Evolutionary conservation across 768 basidiomycete genomes (phyloP).

Genomic region (Pisolithus sp.): DNA sequence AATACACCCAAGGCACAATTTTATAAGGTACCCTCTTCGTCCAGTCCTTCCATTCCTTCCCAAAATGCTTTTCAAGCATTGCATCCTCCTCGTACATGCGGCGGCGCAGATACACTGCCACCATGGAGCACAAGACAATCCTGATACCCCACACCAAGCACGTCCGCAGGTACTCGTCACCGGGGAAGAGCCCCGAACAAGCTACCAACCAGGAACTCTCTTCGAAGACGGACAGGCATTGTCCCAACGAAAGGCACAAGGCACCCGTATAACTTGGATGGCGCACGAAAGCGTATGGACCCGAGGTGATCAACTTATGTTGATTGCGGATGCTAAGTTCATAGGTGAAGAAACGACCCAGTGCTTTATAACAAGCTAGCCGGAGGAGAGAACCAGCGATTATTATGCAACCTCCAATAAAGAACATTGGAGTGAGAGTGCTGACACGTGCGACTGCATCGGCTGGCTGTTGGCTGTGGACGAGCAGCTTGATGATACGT

Average conservation of each 20-base stretch:
- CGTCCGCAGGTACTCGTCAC: not conserved
- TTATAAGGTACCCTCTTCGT: conserved; percentile 15
- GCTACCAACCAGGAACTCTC: conserved; percentile 2
- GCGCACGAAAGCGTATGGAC: conserved; percentile 22
- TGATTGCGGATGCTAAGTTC: conserved; percentile 16
- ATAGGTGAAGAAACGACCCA: conserved; percentile 23
- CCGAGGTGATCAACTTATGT: conserved; percentile 20
- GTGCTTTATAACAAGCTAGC: conserved; percentile 10
- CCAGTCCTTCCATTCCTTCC: conserved; percentile 22
- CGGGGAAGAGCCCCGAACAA: conserved; percentile 1
- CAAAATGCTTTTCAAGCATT: conserved; percentile 23
- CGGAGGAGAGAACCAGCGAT: conserved; percentile 12
- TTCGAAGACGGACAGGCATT: conserved; percentile 4
- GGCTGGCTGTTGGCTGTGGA: not conserved
- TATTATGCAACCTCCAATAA: conserved; percentile 4
- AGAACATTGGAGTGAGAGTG: conserved; percentile 6
- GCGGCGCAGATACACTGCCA: not conserved
- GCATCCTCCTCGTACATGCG: conserved; percentile 25
- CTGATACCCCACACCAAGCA: not conserved
- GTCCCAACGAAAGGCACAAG: not conserved
- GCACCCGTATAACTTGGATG: conserved; percentile 26
- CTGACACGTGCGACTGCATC: conserved; percentile 9
- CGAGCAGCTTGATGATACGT: not conserved
- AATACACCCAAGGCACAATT: conserved; percentile 16
- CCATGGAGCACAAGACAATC: not conserved